Evolutionary conservation across 257 asterid species (phyloP).

Genomic region (Dorcoceras hygrometricum): DNA sequence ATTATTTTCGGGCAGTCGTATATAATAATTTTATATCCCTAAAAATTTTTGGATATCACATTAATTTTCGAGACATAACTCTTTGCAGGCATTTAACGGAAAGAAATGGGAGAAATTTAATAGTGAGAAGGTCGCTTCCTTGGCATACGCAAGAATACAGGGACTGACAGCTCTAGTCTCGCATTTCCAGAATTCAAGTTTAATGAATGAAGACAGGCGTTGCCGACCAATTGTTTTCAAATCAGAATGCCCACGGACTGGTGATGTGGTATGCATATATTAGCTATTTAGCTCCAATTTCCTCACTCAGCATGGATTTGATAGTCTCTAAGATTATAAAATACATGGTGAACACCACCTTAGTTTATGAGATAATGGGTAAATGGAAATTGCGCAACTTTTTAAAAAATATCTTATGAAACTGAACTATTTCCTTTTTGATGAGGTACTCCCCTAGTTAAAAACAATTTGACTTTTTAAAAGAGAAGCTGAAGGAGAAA

Average conservation of each 20-base stretch:
- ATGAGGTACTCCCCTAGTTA: neutral
- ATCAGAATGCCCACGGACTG: conserved; percentile 64
- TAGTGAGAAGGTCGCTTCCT: conserved; percentile 88
- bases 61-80: neutral
- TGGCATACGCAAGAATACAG: conserved; percentile 93
- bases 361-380: neutral
- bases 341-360: neutral
- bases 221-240: conserved; percentile 86
- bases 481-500: too few relatives aligned
- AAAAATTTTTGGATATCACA: neutral
- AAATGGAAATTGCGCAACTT: neutral
- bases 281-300: neutral
- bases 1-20: neutral
- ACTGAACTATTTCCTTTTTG: neutral
- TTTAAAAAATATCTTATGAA: too few relatives aligned
- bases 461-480: neutral
- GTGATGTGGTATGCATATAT: conserved; percentile 54
- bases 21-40: conserved; percentile 2
- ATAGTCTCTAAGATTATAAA: neutral
- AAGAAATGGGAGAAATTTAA: conserved; percentile 97
- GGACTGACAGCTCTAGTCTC: conserved; percentile 77
- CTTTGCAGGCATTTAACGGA: conserved; percentile 74
- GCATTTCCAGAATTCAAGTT: conserved; percentile 91
- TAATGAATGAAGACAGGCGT: conserved; percentile 94
- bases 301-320: neutral